phyloP scores from a whole-genome alignment of 1,139 yeast genomes.

The Maudiozyma humilis region DNA sequence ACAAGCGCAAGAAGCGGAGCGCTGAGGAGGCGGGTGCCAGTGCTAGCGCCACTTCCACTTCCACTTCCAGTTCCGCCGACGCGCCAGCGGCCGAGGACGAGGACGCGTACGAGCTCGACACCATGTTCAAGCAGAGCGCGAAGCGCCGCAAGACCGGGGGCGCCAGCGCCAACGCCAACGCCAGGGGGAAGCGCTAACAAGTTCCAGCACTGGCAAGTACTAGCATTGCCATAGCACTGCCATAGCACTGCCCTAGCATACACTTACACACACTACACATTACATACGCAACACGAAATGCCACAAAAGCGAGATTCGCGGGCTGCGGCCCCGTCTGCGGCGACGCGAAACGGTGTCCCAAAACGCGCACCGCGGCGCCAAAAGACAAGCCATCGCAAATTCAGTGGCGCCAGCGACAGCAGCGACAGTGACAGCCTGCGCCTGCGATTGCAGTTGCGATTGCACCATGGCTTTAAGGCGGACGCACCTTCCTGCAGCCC shows the following conservation, averaged over 20 bases:
- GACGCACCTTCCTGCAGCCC: too few species aligned
- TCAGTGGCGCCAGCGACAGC: too few species aligned
- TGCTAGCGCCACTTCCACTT: too few species aligned
- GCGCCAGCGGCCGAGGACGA: constrained; percentile 1
- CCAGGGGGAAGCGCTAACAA: neutral
- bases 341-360: neutral
- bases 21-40: too few species aligned
- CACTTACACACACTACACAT: neutral
- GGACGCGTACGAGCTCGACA: constrained; percentile 13
- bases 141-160: constrained; percentile 2
- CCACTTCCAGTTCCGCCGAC: too few species aligned
- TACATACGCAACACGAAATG: too few species aligned
- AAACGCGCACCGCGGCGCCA: neutral
- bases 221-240: neutral
- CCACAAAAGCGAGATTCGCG: too few species aligned
- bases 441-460: too few species aligned
- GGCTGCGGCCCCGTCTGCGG: too few species aligned
- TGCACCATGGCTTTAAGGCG: too few species aligned
- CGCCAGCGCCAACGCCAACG: neutral
- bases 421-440: constrained; percentile 1
- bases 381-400: neutral
- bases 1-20: neutral
- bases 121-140: constrained; percentile 11
- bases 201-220: neutral
- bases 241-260: neutral